phyloP scores from a whole-genome alignment of 805 yeast genomes.

The Hanseniaspora jakobsenii region DNA sequence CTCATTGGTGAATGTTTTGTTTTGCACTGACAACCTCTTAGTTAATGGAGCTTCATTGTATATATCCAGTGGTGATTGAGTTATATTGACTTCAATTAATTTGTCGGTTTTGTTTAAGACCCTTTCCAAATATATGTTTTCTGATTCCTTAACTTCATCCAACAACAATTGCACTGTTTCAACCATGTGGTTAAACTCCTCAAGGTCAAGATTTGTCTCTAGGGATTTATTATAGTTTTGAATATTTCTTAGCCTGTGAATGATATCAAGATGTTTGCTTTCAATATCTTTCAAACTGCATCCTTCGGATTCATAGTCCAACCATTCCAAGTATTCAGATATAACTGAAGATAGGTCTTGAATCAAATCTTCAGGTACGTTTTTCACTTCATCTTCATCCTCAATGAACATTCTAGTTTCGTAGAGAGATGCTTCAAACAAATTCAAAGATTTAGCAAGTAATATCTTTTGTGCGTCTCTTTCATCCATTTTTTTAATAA shows the following conservation, averaged over 20 bases:
- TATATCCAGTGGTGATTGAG: constrained; percentile 37
- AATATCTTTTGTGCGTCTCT: constrained; percentile 44
- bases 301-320: constrained; percentile 54
- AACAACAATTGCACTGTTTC: constrained; percentile 34
- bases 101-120: constrained; percentile 29
- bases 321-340: constrained; percentile 54
- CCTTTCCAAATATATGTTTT: constrained; percentile 36
- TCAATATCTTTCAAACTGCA: constrained; percentile 35
- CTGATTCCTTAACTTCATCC: constrained; percentile 35
- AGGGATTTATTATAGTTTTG: constrained; percentile 33
- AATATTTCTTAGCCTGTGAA: constrained; percentile 26
- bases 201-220: constrained; percentile 36
- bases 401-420: constrained; percentile 49
- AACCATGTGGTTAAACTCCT: constrained; percentile 35
- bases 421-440: constrained; percentile 64
- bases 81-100: constrained; percentile 36
- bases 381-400: constrained; percentile 36
- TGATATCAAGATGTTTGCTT: constrained; percentile 24
- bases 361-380: constrained; percentile 33
- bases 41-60: constrained; percentile 32
- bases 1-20: neutral
- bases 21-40: constrained; percentile 12
- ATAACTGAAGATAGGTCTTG: constrained; percentile 32
- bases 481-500: constrained; percentile 40
- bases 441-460: constrained; percentile 50